Percentiles rank a stretch among this genome's conserved stretches.
These are phyloP conservation scores for Apiospora pterosperma DNA, from an alignment of 2,329 filamentous ascomycete species.

Conservation along the genomic window DNA sequence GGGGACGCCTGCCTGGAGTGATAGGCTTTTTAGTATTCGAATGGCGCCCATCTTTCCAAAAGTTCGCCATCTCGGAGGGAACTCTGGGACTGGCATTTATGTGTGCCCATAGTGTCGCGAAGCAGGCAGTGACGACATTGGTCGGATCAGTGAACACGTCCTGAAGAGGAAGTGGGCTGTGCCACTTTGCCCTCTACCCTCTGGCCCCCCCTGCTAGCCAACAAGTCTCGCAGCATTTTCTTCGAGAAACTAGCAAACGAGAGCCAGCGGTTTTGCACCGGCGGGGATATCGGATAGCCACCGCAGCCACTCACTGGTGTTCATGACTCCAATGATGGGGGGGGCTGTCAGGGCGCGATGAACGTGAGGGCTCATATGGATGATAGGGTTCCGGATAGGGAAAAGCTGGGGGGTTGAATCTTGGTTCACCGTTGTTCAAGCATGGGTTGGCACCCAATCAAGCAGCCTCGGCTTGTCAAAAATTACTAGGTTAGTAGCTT, in stretches of 20 bases:
- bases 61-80: constrained; percentile 14
- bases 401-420: not conserved
- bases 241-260: not conserved
- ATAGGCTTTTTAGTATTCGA: constrained; percentile 8
- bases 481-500: not conserved
- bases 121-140: constrained; percentile 5
- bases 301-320: constrained; percentile 1
- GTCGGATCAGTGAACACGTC: not conserved
- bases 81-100: constrained; percentile 10
- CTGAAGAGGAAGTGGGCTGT: constrained; percentile 2
- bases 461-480: not conserved
- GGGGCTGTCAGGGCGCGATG: not conserved
- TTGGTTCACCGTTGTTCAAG: not conserved
- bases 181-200: not conserved
- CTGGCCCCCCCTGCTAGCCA: not conserved
- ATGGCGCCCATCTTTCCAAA: constrained; percentile 24
- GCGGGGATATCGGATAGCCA: not conserved
- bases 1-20: constrained; percentile 21
- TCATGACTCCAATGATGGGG: not conserved
- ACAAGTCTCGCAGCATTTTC: not conserved
- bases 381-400: no score
- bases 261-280: not conserved
- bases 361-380: not conserved
- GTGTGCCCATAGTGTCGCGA: not conserved
- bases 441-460: constrained; percentile 1